Base-by-base conservation (phyloP, 352 stramenopile species). In the Phytophthora citrophthora region DNA sequence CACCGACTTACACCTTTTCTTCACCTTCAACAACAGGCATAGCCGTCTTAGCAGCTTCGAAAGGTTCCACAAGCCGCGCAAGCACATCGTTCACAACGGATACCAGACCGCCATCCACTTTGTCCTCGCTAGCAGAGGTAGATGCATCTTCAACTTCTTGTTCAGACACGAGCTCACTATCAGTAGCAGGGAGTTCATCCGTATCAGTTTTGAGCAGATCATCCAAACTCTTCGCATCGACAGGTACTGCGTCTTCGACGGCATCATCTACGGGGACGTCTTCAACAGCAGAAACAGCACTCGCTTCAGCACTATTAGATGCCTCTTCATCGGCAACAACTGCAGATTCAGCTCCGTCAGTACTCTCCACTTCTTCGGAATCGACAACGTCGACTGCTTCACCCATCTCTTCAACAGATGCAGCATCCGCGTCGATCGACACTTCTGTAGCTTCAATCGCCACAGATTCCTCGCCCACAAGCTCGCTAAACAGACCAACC, bases 11-110 rank as follows among this genome's bases (percentile, higher is more conserved):
- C 24, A 62, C 50, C 11, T 71, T 55, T 15, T 64, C 46, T 49
- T 62, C 63, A 23, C n/a, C 12, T 34, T 50, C 54, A 13, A 46
- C 55, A 24, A 53, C 40, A 45, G 41, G 29, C 24, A 36, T 23
- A 16, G 49, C 55, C n/a, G 55, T 54, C 52, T 74, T 74, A 4
- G 60, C 60, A 11, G 54, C 44, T 64, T 65, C 54, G 26, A 74
- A 74, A 39, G 66, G 60, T 20, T 70, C 50, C 23, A 74, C 66
- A 45, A 74, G 60, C 15, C 61, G 54, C 23, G 66, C 66, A 23
- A 74, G 54, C 15, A 74, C 60, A 40, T 74, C 66, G 48, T 74
- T 74, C 29, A 74, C 56, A 49, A 54, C 56, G 47, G 55, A 68
- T 15, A 47, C 61, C 44, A 74, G 38, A 29, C 66, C 54, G 23